Evolutionary conservation across 2,329 filamentous ascomycete genomes (phyloP), one percentile per base, ranked within the genome.

Genomic region (Alternaria hordeiaustralica): DNA sequence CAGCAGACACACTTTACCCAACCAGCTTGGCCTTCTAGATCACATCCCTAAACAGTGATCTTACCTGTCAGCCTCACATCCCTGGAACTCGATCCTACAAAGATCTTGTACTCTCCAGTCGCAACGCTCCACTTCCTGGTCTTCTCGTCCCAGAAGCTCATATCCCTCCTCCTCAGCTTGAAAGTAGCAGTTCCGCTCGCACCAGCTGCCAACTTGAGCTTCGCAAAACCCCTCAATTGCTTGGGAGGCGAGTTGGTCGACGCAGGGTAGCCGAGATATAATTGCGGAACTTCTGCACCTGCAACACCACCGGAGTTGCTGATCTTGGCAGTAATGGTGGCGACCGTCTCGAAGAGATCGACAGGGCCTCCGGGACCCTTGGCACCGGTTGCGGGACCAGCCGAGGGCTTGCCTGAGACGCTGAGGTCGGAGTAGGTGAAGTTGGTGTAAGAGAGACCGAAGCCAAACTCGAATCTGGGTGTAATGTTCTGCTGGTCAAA

Each of bases 391-490:
- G 77, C 72, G 2, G 75, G 68, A 28, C 74, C 71, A 13, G 71
- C 54, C 12, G 65, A 68, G 6, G 75, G 71, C 23, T 60, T 64
- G 13, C 72, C 74, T 11, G 61, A 55, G 49, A 78, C 50, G 57
- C 68, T 62, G 44, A 81, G 68, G 59, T 69, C 70, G 20, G 76
- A 72, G 74, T 82, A 83, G 12, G 73, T 76, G 71, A 83, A 83
- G 60, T 73, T 80, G 11, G 80, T 80, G 73, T 83, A 84, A 4
- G 78, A 78, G 4, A 84, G 69, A 6, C 81, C 82, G 55, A 78
- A 84, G n/a, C 83, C 82, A 61, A 84, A 84, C 28, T 81, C 81
- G 64, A 78, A 84, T 3, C 80, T 73, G 0, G 82, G 82, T 3
- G 70, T 71, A 49, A 84, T 81, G 61, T 78, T 77, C 51, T 78